Conservation (phyloP, 768 basidiomycete species). For the Psilocybe azurescens region DNA sequence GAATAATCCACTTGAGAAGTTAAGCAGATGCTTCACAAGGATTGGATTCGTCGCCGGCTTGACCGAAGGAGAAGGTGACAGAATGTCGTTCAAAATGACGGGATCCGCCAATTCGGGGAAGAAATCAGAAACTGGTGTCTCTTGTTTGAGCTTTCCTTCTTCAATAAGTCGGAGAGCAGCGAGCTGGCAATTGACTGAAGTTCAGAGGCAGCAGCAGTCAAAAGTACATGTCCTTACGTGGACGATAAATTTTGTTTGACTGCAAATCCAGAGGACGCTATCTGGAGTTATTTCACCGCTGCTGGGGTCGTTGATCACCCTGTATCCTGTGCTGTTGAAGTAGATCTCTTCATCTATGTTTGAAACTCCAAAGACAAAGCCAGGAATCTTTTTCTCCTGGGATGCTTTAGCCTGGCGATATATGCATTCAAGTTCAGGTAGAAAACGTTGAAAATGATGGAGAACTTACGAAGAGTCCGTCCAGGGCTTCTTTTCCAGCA, state of each 20-base stretch:
- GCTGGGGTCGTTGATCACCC: slow-evolving; percentile 29
- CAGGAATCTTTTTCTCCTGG: slow-evolving; percentile 25
- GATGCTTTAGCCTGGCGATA: slow-evolving; percentile 10
- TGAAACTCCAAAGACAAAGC: slow-evolving; percentile 33
- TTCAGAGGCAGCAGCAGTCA: not conserved
- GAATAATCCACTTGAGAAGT: slow-evolving; percentile 36
- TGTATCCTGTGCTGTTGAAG: slow-evolving; percentile 28
- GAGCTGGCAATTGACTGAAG: slow-evolving; percentile 22
- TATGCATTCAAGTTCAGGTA: not conserved
- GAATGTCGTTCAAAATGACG: slow-evolving; percentile 24
- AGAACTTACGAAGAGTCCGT: slow-evolving; percentile 15
- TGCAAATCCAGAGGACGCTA: slow-evolving; percentile 42
- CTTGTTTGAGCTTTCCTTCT: slow-evolving; percentile 28
- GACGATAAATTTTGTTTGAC: slow-evolving; percentile 39
- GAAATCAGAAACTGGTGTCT: slow-evolving; percentile 28
- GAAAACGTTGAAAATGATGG: not conserved
- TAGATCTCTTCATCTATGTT: slow-evolving; percentile 32
- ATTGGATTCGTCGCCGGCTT: slow-evolving; percentile 28
- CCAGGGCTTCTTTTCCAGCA: slow-evolving; percentile 16
- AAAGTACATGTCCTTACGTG: slow-evolving; percentile 24
- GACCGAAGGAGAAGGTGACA: slow-evolving; percentile 17
- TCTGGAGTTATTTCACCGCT: slow-evolving; percentile 29
- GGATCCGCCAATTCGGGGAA: slow-evolving; percentile 33
- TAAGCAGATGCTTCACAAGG: slow-evolving; percentile 34
- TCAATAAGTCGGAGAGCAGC: slow-evolving; percentile 38